Percentiles rank a stretch among this genome's conserved stretches.
Conservation (phyloP, 2,329 filamentous ascomycete genomes). For the Colletotrichum liriopes region DNA sequence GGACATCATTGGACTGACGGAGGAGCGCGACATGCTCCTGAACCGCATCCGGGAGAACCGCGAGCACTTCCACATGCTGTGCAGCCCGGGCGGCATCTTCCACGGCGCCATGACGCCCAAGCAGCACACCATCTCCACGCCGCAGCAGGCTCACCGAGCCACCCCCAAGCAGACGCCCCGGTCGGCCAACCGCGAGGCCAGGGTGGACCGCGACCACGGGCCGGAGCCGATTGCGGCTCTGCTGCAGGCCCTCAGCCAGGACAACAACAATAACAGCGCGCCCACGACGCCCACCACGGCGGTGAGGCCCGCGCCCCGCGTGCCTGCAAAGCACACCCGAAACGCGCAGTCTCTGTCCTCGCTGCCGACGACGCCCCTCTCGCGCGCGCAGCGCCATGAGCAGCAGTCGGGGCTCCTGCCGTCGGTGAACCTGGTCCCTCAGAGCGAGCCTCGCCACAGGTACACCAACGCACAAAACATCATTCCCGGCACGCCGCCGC, state of each 20-base stretch:
- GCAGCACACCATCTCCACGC: constrained; percentile 60
- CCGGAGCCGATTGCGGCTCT: constrained; percentile 83
- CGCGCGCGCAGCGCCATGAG: constrained; percentile 62
- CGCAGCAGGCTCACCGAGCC: constrained; percentile 61
- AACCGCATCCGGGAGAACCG: constrained; percentile 91
- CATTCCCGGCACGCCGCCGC: constrained; percentile 56
- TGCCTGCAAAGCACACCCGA: constrained; percentile 76
- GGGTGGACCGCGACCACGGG: constrained; percentile 65
- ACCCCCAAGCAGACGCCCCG: constrained; percentile 68
- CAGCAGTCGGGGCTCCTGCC: constrained; percentile 69
- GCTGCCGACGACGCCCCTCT: constrained; percentile 82
- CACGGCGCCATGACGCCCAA: constrained; percentile 74
- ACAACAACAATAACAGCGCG: constrained; percentile 81
- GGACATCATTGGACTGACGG: constrained; percentile 77
- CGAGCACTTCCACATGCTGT: constrained; percentile 86
- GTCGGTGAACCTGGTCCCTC: constrained; percentile 74
- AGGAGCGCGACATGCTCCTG: constrained; percentile 84
- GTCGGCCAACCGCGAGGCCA: constrained; percentile 55
- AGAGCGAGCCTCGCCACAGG: constrained; percentile 70
- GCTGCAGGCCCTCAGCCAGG: constrained; percentile 84
- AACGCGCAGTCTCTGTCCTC: constrained; percentile 89
- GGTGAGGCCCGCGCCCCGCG: constrained; percentile 63
- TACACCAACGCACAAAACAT: constrained; percentile 56
- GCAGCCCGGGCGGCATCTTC: constrained; percentile 80
- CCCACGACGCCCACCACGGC: constrained; percentile 76